Base-by-base conservation (phyloP, 176 grass and related monocot species). In the Carex myosuroides region DNA sequence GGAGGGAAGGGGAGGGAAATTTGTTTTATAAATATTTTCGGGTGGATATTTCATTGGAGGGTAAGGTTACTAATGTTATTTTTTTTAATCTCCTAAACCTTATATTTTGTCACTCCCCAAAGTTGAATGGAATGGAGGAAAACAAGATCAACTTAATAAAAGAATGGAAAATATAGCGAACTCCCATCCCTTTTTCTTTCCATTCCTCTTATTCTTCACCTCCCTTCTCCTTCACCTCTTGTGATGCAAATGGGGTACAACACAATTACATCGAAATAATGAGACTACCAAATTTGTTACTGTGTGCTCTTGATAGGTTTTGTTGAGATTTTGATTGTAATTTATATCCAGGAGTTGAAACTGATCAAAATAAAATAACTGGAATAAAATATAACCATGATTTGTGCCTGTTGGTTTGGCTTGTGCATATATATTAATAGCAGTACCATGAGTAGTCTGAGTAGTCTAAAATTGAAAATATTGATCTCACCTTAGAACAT, bases 401-500 rank as follows among this genome's bases (percentile, higher is more conserved):
- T 16, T 24, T 33, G 20, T 16, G 21, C 70, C 70, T 24, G 70
- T 75, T 53, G 42, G 2, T 56, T 16, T 77, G 21, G 46, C 48
- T 30, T 50, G 22, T 8, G 24, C 22, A 77, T 77, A 53, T 76
- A 39, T 6, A 29, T 1, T 29, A 29, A 29, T 29, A 46, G 17
- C 39, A 21, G 39, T 71, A 71, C 18, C 24, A 17, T 16, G 1
- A 56, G 13, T 32, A 57, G 73, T 7, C 5, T 16, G 0, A 75
- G 13, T 54, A 76, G 73, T 8, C 6, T 9, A 57, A 70, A 55
- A 16, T 77, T 18, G 13, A 77, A 77, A 30, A 77, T 77, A 6
- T 56, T 30, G 2, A 48, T 77, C 86, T 89, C 57, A 99, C 96
- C 93, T 95, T 80, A 99, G 86, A 91, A 99, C 90, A 62, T 82